phyloP scores from a whole-genome alignment of 768 basidiomycete species.

The Suillus cothurnatus region DNA sequence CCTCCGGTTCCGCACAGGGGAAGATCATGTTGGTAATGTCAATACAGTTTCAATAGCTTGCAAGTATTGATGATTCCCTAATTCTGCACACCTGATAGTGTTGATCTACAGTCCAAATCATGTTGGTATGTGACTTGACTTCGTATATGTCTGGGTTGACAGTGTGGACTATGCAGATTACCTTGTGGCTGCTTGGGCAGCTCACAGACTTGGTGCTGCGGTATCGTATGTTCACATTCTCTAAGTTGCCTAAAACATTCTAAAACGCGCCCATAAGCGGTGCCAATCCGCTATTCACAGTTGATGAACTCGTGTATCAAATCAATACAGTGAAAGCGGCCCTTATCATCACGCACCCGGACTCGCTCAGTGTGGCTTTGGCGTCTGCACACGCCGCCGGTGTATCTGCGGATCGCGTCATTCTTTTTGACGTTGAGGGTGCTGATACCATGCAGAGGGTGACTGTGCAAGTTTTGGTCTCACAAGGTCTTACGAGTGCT shows the following conservation, averaged over 20 bases:
- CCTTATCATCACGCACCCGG: conserved; percentile 51
- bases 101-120: conserved; percentile 70
- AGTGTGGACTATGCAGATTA: conserved; percentile 42
- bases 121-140: conserved; percentile 44
- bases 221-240: conserved; percentile 48
- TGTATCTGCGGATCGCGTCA: conserved; percentile 45
- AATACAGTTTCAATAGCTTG: neutral
- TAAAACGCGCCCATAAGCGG: conserved; percentile 40
- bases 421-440: conserved; percentile 39
- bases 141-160: neutral
- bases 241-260: neutral
- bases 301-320: conserved; percentile 61
- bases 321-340: conserved; percentile 48
- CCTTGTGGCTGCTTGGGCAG: conserved; percentile 56
- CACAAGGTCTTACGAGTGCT: conserved; percentile 45
- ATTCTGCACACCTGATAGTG: conserved; percentile 41
- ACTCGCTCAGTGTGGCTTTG: conserved; percentile 43
- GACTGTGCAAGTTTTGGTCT: conserved; percentile 50
- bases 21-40: conserved; percentile 42
- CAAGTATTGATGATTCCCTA: neutral
- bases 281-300: conserved; percentile 62
- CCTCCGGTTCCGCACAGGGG: conserved; percentile 26
- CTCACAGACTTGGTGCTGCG: conserved; percentile 56
- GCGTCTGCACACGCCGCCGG: conserved; percentile 45
- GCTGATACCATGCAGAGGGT: conserved; percentile 17